Percentiles rank a stretch among this genome's conserved stretches.
phyloP scores from a whole-genome alignment of 768 basidiomycete genomes.

The Strobilomyces dryophilus region DNA sequence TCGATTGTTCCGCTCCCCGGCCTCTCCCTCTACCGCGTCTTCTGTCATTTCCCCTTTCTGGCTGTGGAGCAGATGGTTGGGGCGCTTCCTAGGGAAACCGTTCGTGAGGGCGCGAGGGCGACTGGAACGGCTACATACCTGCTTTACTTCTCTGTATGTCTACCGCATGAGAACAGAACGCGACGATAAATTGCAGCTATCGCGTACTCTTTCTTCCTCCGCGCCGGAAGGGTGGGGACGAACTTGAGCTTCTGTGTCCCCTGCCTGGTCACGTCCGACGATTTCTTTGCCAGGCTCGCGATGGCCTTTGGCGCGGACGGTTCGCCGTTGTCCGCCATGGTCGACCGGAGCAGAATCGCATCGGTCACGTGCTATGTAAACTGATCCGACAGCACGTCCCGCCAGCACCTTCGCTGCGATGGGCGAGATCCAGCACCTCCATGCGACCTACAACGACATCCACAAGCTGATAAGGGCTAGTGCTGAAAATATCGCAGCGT shows the following conservation, averaged over 20 bases:
- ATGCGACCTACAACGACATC: constrained; percentile 86
- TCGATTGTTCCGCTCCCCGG: constrained; percentile 43
- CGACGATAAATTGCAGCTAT: constrained; percentile 11
- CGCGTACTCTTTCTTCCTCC: constrained; percentile 77
- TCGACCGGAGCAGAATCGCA: neutral
- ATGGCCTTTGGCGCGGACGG: constrained; percentile 55
- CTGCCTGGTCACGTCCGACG: constrained; percentile 64
- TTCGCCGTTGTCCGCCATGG: constrained; percentile 16
- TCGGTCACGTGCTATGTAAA: constrained; percentile 17
- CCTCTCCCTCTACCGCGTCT: constrained; percentile 49
- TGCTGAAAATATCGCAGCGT: constrained; percentile 68
- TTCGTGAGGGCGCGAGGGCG: constrained; percentile 1
- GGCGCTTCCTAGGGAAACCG: constrained; percentile 43
- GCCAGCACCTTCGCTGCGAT: constrained; percentile 14
- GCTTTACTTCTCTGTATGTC: constrained; percentile 54
- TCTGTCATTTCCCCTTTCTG: constrained; percentile 41
- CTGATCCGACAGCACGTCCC: neutral
- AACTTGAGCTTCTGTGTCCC: constrained; percentile 79
- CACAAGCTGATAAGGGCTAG: constrained; percentile 79
- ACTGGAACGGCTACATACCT: constrained; percentile 39
- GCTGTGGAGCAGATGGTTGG: constrained; percentile 29
- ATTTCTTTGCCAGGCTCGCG: constrained; percentile 69
- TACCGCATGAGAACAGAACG: constrained; percentile 11
- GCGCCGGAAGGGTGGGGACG: constrained; percentile 68
- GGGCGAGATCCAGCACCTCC: constrained; percentile 53